Base-by-base conservation (phyloP, 106 monocot genomes). In the Agapanthus africanus region DNA sequence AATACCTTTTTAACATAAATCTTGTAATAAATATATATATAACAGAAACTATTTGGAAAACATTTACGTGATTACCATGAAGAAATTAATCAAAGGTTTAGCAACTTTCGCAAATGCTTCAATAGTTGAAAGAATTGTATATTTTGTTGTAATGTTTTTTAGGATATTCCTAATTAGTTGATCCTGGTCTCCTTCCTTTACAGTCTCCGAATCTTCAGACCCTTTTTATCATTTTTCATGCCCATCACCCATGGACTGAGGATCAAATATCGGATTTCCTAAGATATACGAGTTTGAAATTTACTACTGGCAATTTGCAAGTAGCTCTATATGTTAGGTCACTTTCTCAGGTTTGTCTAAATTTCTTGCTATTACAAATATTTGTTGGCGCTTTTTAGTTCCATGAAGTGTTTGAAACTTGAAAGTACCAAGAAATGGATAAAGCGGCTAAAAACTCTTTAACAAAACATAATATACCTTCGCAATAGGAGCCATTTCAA, bases 401-500 rank as follows among this genome's bases (percentile, higher is more conserved):
- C 56, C 2, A 18, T 57, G 2, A 57, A 39, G 64, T 19, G 22
- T 64, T 64, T 64, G 39, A 37, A 64, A 35, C 23, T 36, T 21
- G 9, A 33, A 64, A 37, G 64, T 35, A 23, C 22, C 9, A 57
- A 2, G 56, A 44, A 57, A 31, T 18, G 16, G 56, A 57, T 31
- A 57, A 13, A 30, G 30, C 14, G 16, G 2, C 11, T 31, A 3
- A 57, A 30, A 57, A 28, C 28, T 57, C 6, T 30, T 13, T 57
- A 57, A 9, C 30, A 1, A 27, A 57, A 57, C n/a, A n/a, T 1
- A 22, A 8, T 57, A 57, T 78, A 97, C 97, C 91, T 97, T 97
- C 25, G 97, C 97, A 57, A 97, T 87, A 68, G 97, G 97, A 65
- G 97, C 97, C 97, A 97, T 97, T 80, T 97, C 97, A 66, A 92